A percentile compares a stretch with the other conserved stretches of the same genome.
These are phyloP conservation scores for Musa schizocarpa DNA, from an alignment of 176 grass and related monocot species.

Conservation along the genomic window DNA sequence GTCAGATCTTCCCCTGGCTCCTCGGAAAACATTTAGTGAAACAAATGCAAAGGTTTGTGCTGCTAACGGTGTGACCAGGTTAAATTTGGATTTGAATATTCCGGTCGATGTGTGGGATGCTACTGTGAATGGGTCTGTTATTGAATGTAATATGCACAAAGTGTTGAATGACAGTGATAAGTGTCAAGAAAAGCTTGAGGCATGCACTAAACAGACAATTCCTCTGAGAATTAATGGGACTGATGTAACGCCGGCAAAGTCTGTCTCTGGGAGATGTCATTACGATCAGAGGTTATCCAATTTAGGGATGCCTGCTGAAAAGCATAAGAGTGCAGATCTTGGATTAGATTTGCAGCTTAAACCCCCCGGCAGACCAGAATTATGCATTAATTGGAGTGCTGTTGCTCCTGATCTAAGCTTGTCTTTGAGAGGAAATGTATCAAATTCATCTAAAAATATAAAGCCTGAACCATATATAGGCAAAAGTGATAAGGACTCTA, in stretches of 20 bases:
- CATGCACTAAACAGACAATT: neutral
- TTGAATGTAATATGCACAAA: neutral
- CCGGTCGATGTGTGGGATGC: neutral
- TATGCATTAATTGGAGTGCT: neutral
- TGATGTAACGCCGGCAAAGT: neutral
- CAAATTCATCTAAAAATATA: neutral
- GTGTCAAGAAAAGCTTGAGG: neutral
- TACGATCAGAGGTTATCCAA: too few relatives aligned
- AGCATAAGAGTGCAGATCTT: neutral
- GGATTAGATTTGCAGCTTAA: slow-evolving; percentile 1
- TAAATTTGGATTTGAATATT: slow-evolving; percentile 1
- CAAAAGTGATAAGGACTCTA: neutral
- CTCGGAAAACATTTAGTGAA: neutral
- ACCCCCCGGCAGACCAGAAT: neutral
- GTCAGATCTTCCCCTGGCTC: neutral
- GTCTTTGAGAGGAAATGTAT: neutral
- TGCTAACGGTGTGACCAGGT: neutral
- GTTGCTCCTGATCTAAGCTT: neutral
- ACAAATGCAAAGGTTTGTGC: neutral
- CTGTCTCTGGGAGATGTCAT: neutral
- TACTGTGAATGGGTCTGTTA: neutral
- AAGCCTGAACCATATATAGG: neutral
- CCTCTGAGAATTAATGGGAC: neutral
- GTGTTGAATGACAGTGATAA: neutral
- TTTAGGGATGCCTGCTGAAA: neutral